Evolutionary conservation across 495 filamentous ascomycete genomes (phyloP).

Genomic region (Lentithecium fluviatile): DNA sequence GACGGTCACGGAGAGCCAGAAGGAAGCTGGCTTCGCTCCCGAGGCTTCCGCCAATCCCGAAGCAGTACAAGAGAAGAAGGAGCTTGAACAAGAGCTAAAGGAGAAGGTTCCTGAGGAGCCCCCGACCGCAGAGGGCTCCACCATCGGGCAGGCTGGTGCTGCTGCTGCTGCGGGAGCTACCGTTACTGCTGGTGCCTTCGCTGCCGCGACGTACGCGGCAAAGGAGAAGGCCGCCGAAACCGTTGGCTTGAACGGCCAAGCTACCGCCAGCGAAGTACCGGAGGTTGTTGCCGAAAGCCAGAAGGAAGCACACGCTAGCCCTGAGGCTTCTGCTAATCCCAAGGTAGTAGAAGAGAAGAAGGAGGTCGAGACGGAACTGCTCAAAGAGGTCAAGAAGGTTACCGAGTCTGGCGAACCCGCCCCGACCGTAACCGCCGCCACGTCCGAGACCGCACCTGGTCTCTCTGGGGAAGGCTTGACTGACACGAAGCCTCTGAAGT

Average conservation of each 20-base stretch:
- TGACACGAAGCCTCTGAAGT: slow-evolving; percentile 33
- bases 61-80: slow-evolving; percentile 33
- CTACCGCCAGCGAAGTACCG: slow-evolving; percentile 51
- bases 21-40: slow-evolving; percentile 23
- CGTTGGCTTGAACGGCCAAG: slow-evolving; percentile 23
- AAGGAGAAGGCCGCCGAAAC: slow-evolving; percentile 32
- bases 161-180: slow-evolving; percentile 9
- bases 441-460: slow-evolving; percentile 8
- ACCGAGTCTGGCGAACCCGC: slow-evolving; percentile 40
- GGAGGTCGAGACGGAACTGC: slow-evolving; percentile 55
- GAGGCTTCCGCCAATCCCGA: slow-evolving; percentile 28
- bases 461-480: slow-evolving; percentile 25
- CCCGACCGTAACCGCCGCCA: slow-evolving; percentile 34
- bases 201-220: slow-evolving; percentile 31
- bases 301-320: slow-evolving; percentile 54
- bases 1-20: slow-evolving; percentile 25
- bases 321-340: slow-evolving; percentile 59
- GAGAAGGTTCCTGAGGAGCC: slow-evolving; percentile 31
- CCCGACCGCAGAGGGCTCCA: slow-evolving; percentile 33
- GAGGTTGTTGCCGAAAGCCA: slow-evolving; percentile 68
- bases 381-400: slow-evolving; percentile 31
- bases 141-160: slow-evolving; percentile 1
- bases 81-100: slow-evolving; percentile 28
- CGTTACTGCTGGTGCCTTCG: slow-evolving; percentile 14
- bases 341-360: slow-evolving; percentile 75